phyloP scores from a whole-genome alignment of 306 rosid genomes.

The Dalbergia cultrata region DNA sequence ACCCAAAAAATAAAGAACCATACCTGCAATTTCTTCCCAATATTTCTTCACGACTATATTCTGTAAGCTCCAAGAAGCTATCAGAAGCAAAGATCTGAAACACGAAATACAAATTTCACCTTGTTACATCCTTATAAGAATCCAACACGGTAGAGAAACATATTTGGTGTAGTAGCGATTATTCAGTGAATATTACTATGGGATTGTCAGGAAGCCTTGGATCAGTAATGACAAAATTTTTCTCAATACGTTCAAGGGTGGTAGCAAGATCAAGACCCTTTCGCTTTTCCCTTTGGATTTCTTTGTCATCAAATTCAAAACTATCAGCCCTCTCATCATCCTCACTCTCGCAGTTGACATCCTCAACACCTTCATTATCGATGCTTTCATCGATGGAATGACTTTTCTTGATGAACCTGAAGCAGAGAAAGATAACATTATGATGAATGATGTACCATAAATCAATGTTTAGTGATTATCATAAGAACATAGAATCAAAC shows the following conservation, averaged over 20 bases:
- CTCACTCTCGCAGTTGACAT: slow-evolving; percentile 54
- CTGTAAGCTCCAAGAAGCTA: slow-evolving; percentile 97
- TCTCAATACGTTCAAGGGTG: slow-evolving; percentile 97
- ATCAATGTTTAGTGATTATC: not conserved
- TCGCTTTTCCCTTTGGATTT: slow-evolving; percentile 80
- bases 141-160: slow-evolving; percentile 22
- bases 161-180: not conserved
- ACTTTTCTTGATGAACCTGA: slow-evolving; percentile 71
- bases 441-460: slow-evolving; percentile 6
- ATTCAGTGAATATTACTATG: slow-evolving; percentile 67
- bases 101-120: slow-evolving; percentile 38
- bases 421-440: slow-evolving; percentile 26
- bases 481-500: not conserved
- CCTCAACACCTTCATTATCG: slow-evolving; percentile 49
- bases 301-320: slow-evolving; percentile 68
- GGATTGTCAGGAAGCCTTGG: slow-evolving; percentile 99
- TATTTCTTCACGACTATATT: slow-evolving; percentile 96
- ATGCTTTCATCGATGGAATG: slow-evolving; percentile 57
- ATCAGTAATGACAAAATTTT: slow-evolving; percentile 98
- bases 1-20: not conserved
- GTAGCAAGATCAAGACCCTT: slow-evolving; percentile 99
- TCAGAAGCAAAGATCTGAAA: slow-evolving; percentile 96
- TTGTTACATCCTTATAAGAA: slow-evolving; percentile 31
- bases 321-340: slow-evolving; percentile 67
- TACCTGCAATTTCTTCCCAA: slow-evolving; percentile 99